A percentile compares a stretch with the other conserved stretches of the same genome.
phyloP scores from a whole-genome alignment of 768 basidiomycete species.

The Trametes coccinea region DNA sequence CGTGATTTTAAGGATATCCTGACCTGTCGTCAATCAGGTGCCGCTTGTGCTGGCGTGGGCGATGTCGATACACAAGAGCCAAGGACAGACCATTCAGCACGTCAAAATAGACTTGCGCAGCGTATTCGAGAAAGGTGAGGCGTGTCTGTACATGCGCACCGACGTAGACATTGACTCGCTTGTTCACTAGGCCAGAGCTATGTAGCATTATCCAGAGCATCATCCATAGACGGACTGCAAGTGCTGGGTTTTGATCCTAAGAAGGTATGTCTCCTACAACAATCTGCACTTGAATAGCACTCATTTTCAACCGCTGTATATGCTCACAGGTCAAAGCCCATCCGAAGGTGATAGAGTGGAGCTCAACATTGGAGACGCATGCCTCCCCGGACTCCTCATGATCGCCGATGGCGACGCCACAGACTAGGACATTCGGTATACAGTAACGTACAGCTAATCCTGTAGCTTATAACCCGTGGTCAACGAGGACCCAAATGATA shows the following conservation, averaged over 20 bases:
- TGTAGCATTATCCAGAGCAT: conserved; percentile 53
- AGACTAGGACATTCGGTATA: neutral
- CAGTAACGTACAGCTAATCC: conserved; percentile 11
- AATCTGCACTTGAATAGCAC: too few species aligned
- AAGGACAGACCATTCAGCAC: conserved; percentile 70
- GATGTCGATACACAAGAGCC: conserved; percentile 77
- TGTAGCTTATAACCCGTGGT: conserved; percentile 1
- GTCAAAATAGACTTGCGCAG: conserved; percentile 64
- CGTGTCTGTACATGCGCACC: neutral
- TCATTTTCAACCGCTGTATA: neutral
- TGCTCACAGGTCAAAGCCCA: conserved; percentile 42
- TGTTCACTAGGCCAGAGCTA: conserved; percentile 44
- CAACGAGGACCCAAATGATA: neutral
- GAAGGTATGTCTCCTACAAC: too few species aligned
- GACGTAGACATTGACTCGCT: neutral
- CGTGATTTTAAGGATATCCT: too few species aligned
- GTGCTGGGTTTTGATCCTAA: conserved; percentile 53
- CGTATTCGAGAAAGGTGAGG: conserved; percentile 60
- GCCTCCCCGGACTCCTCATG: neutral
- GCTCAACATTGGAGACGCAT: conserved; percentile 32
- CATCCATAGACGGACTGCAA: conserved; percentile 54
- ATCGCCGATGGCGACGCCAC: neutral
- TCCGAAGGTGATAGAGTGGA: conserved; percentile 47
- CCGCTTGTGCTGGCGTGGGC: conserved; percentile 80
- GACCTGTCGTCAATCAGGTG: conserved; percentile 39